Evolutionary conservation across 345 rosid genomes (phyloP), one percentile per base, ranked within the genome.

Genomic region (Rhizophora mangle): DNA sequence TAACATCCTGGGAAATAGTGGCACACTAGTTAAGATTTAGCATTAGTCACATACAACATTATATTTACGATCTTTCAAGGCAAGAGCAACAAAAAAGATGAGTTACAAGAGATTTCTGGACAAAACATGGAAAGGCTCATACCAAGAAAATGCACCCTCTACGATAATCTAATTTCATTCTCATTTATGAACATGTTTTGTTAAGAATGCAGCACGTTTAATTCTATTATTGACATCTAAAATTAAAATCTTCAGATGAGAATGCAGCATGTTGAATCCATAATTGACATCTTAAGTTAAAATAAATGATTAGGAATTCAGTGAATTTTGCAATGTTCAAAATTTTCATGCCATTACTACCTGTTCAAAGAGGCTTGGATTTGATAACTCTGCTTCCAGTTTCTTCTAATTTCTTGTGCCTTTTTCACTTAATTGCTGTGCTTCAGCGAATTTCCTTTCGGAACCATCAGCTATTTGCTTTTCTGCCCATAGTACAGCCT

Each of bases 1-100:
- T 71, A 89, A 77, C 87, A 94, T 84, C 93, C 96, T 89, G 98
- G 77, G 83, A 81, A 83, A 84, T 82, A 85, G 88, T 86, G 82
- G 81, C 84, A 84, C 83, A 85, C 91, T 87, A 87, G 82, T 86
- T 83, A 85, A 77, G 85, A 80, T 80, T 68, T 80, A 80, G 83
- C 68, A 82, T 87, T 78, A 86, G 82, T 74, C 78, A 73, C 82
- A 69, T 79, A 79, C 59, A 72, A 64, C 31, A 56, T 47, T 43
- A n/a, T 36, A 9, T 76, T 47, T 26, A 68, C 65, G 49, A 52
- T 32, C 21, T 51, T 24, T 37, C 66, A 58, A 26, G 60, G 16
- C 1, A 4, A 13, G 47, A 43, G 47, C 16, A 65, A 37, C 16
- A n/a, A 71, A 18, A 46, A 7, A 47, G 21, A 66, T 63, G 51